These are phyloP conservation scores for Alternaria novae-zelandiae DNA, from an alignment of 2,329 filamentous ascomycete genomes.

Conservation along the genomic window DNA sequence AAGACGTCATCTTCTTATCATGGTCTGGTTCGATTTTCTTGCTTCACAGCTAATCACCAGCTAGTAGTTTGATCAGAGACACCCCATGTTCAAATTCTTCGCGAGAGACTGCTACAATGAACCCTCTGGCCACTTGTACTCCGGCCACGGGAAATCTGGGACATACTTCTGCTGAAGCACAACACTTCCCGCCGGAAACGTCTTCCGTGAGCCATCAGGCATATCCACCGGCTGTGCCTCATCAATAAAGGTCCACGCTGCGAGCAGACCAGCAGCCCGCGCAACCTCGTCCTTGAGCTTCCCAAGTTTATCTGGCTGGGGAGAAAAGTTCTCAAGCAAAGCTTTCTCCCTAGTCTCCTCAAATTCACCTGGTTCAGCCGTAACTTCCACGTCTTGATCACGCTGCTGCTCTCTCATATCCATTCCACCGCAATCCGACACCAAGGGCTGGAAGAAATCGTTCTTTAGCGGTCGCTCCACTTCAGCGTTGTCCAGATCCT, in stretches of 20 bases:
- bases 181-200: neutral
- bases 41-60: neutral
- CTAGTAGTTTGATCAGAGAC: neutral
- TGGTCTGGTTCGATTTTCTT: accelerated
- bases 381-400: neutral
- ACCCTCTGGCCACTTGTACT: neutral
- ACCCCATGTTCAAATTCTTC: neutral
- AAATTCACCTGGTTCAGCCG: neutral
- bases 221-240: neutral
- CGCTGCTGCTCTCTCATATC: neutral
- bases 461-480: neutral
- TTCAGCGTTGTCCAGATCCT: neutral
- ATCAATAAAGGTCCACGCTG: neutral
- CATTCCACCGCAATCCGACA: neutral
- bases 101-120: neutral
- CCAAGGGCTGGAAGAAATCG: neutral
- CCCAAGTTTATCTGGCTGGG: neutral
- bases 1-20: neutral
- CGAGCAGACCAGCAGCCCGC: neutral
- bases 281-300: neutral
- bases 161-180: neutral
- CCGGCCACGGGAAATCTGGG: neutral
- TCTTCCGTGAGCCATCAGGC: neutral
- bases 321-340: neutral
- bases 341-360: neutral